A percentile compares a stretch with the other conserved stretches of the same genome.
phyloP scores from a whole-genome alignment of 2,329 filamentous ascomycete genomes.

The Paecilomyces sp. region DNA sequence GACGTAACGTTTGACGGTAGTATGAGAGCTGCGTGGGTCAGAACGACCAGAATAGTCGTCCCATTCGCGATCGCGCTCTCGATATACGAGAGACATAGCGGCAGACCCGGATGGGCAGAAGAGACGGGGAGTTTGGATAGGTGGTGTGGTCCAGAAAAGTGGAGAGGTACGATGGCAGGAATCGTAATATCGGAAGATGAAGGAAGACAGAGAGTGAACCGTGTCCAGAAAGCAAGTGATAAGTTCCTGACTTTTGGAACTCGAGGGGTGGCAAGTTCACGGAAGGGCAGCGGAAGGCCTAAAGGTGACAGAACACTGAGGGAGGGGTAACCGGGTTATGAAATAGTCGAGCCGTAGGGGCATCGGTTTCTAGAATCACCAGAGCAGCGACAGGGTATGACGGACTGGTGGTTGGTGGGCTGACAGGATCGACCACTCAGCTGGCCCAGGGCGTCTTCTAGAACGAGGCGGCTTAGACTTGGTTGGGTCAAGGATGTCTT shows the following conservation, averaged over 20 bases:
- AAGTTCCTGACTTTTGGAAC: not conserved
- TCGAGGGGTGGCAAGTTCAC: not conserved
- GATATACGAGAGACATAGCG: conserved; percentile 30
- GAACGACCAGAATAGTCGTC: conserved; percentile 33
- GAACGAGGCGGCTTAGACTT: not conserved
- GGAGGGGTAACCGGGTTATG: conserved; percentile 5
- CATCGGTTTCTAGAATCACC: not conserved
- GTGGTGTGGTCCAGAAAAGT: not conserved
- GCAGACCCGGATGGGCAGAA: not conserved
- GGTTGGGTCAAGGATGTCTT: not conserved
- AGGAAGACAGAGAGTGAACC: not conserved
- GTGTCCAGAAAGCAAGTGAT: not conserved
- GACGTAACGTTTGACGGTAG: conserved; percentile 52
- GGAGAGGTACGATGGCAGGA: not conserved
- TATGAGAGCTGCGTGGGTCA: conserved; percentile 42
- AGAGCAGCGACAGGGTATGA: not conserved
- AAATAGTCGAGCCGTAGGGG: not conserved
- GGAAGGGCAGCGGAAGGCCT: not conserved
- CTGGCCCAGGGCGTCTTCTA: not conserved
- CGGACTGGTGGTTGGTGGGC: conserved; percentile 1
- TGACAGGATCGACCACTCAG: conserved; percentile 3
- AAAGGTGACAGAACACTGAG: conserved; percentile 8
- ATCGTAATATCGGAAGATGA: not conserved
- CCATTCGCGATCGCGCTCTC: conserved; percentile 35
- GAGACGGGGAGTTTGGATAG: not conserved